Conservation (phyloP, 139 green algal genomes). For the Picochlorum costavermella region DNA sequence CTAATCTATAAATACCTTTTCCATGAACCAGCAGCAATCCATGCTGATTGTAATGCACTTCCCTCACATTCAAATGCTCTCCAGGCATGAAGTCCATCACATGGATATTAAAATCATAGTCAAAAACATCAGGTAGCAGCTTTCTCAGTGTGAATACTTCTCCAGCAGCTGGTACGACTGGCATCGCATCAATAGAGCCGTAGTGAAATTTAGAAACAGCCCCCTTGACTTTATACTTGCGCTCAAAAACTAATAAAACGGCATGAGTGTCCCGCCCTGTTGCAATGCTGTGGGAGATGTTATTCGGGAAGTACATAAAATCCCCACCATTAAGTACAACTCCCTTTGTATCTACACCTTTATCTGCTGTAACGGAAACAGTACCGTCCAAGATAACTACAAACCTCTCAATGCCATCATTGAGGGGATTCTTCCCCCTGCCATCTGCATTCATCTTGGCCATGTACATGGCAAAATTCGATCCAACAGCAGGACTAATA, state of each 20-base stretch:
- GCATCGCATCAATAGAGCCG: conserved; percentile 50
- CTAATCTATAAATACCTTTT: conserved; percentile 87
- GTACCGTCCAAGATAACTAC: conserved; percentile 69
- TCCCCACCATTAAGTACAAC: conserved; percentile 44
- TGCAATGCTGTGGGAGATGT: neutral
- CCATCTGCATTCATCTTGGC: conserved; percentile 44
- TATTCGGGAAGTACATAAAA: conserved; percentile 72
- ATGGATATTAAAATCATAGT: conserved; percentile 96
- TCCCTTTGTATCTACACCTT: conserved; percentile 3
- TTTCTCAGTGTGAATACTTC: conserved; percentile 91
- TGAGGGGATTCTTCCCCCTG: conserved; percentile 11
- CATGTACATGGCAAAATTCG: conserved; percentile 87
- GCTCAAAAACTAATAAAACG: conserved; percentile 67
- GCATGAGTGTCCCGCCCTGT: conserved; percentile 25
- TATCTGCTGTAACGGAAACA: conserved; percentile 14
- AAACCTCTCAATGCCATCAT: conserved; percentile 55
- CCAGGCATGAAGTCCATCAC: conserved; percentile 86
- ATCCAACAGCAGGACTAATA: conserved; percentile 62
- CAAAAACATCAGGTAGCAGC: conserved; percentile 69
- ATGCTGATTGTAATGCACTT: conserved; percentile 97
- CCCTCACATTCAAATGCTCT: conserved; percentile 76
- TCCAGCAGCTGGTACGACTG: conserved; percentile 43
- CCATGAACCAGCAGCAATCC: conserved; percentile 85
- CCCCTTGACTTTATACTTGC: conserved; percentile 35
- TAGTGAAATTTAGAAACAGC: conserved; percentile 30